Conservation (phyloP, 192 early-diverging fungal genomes). For the Linnemannia hyalina region DNA sequence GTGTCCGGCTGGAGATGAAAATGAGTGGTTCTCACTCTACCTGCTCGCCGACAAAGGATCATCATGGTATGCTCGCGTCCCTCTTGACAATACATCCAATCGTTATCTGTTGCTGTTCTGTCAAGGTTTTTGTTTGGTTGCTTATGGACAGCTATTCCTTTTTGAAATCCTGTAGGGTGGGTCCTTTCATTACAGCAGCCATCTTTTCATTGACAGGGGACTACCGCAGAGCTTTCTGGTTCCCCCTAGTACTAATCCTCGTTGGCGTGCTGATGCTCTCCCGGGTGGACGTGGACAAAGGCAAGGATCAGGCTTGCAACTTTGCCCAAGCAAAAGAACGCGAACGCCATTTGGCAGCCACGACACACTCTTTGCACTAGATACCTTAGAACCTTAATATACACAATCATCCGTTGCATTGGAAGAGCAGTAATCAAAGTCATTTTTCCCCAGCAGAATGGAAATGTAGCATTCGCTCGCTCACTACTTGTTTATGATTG, state of each 20-base stretch:
- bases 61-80: slow-evolving; percentile 49
- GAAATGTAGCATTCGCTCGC: no score
- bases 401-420: background rate
- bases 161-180: slow-evolving; percentile 56
- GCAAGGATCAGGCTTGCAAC: slow-evolving; percentile 60
- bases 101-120: no score
- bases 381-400: background rate
- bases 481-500: no score
- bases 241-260: slow-evolving; percentile 60
- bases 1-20: slow-evolving; percentile 71
- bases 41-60: slow-evolving; percentile 71
- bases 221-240: slow-evolving; percentile 62
- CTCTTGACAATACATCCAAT: background rate
- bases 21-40: slow-evolving; percentile 75
- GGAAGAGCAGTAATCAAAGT: no score
- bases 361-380: background rate
- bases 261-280: slow-evolving; percentile 57
- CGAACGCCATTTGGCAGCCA: background rate
- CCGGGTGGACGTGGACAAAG: slow-evolving; percentile 63
- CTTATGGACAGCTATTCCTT: background rate
- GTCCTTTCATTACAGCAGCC: slow-evolving; percentile 76
- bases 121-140: background rate
- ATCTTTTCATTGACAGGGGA: slow-evolving; percentile 66
- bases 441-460: no score
- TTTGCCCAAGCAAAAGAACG: background rate